A percentile compares a stretch with the other conserved stretches of the same genome.
These are phyloP conservation scores for Colletotrichum phormii DNA, from an alignment of 2,329 filamentous ascomycete genomes.

Conservation along the genomic window DNA sequence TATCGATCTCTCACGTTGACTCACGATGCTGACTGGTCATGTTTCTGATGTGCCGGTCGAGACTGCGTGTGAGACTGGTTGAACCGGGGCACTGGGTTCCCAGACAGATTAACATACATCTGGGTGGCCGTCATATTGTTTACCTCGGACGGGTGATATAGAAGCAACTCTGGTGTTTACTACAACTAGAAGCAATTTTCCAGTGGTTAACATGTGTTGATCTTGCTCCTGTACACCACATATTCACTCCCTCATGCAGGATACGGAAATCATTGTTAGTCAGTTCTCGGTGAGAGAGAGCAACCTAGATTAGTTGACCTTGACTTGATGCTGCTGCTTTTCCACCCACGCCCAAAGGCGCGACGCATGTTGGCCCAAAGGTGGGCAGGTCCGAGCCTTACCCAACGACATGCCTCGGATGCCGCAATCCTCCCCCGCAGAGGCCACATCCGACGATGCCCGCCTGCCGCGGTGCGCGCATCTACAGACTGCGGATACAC, in stretches of 20 bases:
- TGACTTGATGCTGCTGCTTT: background rate
- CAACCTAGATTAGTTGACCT: background rate
- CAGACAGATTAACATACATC: no score
- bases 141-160: background rate
- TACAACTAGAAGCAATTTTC: background rate
- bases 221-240: background rate
- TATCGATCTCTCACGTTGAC: background rate
- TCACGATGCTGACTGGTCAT: background rate
- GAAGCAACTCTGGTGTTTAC: no score
- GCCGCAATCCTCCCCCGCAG: conserved; percentile 2
- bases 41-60: background rate
- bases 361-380: background rate
- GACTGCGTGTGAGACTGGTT: background rate
- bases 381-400: background rate
- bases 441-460: background rate
- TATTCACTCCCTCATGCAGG: background rate
- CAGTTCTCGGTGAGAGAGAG: background rate
- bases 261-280: background rate
- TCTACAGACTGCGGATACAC: background rate
- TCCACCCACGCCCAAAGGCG: background rate
- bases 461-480: background rate
- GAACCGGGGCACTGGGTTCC: background rate
- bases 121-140: background rate
- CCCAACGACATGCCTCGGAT: conserved; percentile 2
- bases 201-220: background rate